Evolutionary conservation across 2,329 filamentous ascomycete species (phyloP), one percentile per base, ranked within the genome.

Genomic region (Orbilia quercus): DNA sequence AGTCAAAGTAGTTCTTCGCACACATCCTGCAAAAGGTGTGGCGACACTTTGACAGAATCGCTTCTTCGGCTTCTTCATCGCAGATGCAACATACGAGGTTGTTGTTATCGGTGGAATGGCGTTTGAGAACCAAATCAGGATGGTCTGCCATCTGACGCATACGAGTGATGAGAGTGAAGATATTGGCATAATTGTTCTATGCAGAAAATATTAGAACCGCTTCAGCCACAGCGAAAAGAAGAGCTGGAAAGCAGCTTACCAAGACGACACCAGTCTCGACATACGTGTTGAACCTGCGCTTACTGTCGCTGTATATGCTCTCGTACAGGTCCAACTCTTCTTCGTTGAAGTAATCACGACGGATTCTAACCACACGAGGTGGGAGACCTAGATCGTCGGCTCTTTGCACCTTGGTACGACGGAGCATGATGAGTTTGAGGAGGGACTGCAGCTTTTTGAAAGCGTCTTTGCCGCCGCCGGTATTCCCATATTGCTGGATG

Each of bases 91-190:
- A 74, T 20, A 74, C 70, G 6, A 74, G 57, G 23, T 58, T 74
- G 63, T 69, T 85, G 75, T 98, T 97, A 1, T 91, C 91, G 76
- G 92, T 88, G 1, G 86, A 86, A 75, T 94, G 87, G 82, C 95
- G 97, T 83, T 94, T 96, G 74, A 98, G 82, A 53, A 99, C 90
- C 36, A 99, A 82, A 81, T 99, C 95, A 0, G 95, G 95, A 79
- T 99, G 95, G 76, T 99, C 95, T 6, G 95, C 92, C 23, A 97
- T 91, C 82, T 99, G 95, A 63, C 95, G 90, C 94, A 99, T 98
- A 81, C 96, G 93, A 92, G 98, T 98, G 79, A 99, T 97, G 63
- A 99, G 85, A 79, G 93, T 94, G 78, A 99, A 99, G 76, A 99
- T 98, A 80, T 99, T 99, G 82, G 95, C 95, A 77, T 98, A 98